Percentiles rank a stretch among this genome's conserved stretches.
phyloP scores from a whole-genome alignment of 2,329 filamentous ascomycete genomes.

The Calcarisporium arbuscula region DNA sequence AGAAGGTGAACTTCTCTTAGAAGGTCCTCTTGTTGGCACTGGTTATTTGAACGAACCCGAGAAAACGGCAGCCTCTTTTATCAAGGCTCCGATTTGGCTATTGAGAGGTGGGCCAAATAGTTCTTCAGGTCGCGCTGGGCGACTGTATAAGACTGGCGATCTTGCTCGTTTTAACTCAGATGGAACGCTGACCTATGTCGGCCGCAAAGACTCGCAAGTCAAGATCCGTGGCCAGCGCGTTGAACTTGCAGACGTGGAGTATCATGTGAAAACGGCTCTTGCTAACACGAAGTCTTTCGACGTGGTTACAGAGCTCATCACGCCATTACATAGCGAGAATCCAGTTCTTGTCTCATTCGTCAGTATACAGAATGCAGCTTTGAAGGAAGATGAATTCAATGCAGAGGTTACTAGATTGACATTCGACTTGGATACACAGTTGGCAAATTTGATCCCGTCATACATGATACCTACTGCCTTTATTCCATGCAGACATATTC shows the following conservation, averaged over 20 bases:
- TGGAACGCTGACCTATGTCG: conserved; percentile 33
- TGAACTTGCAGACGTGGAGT: conserved; percentile 30
- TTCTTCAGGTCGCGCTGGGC: conserved; percentile 2
- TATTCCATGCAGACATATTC: conserved; percentile 10
- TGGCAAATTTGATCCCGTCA: conserved; percentile 9
- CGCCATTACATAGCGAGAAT: not conserved
- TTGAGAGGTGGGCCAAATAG: not conserved
- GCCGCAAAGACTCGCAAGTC: conserved; percentile 47
- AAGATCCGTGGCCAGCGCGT: conserved; percentile 49
- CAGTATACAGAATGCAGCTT: not conserved
- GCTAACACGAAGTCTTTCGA: not conserved
- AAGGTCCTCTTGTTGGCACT: conserved; percentile 28
- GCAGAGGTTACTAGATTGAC: not conserved
- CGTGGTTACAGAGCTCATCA: not conserved
- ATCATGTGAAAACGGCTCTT: not conserved
- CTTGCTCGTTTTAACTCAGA: conserved; percentile 31
- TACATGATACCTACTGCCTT: conserved; percentile 14
- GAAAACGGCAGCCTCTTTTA: conserved; percentile 25
- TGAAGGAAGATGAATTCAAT: not conserved
- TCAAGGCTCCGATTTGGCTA: conserved; percentile 14
- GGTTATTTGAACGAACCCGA: conserved; percentile 33
- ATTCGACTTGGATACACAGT: no score
- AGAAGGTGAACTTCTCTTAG: conserved; percentile 21
- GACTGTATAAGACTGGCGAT: conserved; percentile 41
- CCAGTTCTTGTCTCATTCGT: not conserved